A percentile compares a stretch with the other conserved stretches of the same genome.
Evolutionary conservation across 78 protist species (phyloP).

Genomic region (Andalucia godoyi): DNA sequence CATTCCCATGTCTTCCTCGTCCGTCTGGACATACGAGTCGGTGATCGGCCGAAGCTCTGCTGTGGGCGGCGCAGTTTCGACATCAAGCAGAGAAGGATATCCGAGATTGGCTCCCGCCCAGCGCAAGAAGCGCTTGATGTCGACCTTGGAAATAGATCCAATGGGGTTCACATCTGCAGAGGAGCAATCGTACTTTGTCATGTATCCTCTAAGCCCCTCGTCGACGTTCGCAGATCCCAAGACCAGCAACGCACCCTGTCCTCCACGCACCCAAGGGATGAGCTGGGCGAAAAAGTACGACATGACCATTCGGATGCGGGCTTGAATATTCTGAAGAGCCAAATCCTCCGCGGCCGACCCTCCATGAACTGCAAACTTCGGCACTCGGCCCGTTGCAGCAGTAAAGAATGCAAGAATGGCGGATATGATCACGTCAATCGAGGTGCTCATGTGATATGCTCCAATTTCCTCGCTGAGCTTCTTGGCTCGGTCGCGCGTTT

Average conservation of each 20-base stretch:
- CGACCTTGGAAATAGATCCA: constrained; percentile 51
- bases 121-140: constrained; percentile 25
- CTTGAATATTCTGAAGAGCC: constrained; percentile 81
- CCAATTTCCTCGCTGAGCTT: constrained; percentile 3
- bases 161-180: constrained; percentile 77
- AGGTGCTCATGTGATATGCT: constrained; percentile 16
- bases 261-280: constrained; percentile 48
- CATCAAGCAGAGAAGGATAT: not conserved
- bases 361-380: constrained; percentile 31
- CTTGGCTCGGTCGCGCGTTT: constrained; percentile 35
- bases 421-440: constrained; percentile 30
- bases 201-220: constrained; percentile 62
- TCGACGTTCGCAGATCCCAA: constrained; percentile 75
- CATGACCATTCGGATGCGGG: constrained; percentile 51
- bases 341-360: constrained; percentile 40
- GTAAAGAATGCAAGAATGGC: constrained; percentile 7
- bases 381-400: not conserved
- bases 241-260: constrained; percentile 49
- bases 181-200: constrained; percentile 77
- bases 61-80: constrained; percentile 51
- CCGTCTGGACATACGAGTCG: constrained; percentile 29
- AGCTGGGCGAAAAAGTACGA: constrained; percentile 63
- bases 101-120: not conserved
- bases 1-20: constrained; percentile 83
- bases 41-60: constrained; percentile 83